Conservation (phyloP, 805 yeast genomes). For the Suhomyces kilbournensis region DNA sequence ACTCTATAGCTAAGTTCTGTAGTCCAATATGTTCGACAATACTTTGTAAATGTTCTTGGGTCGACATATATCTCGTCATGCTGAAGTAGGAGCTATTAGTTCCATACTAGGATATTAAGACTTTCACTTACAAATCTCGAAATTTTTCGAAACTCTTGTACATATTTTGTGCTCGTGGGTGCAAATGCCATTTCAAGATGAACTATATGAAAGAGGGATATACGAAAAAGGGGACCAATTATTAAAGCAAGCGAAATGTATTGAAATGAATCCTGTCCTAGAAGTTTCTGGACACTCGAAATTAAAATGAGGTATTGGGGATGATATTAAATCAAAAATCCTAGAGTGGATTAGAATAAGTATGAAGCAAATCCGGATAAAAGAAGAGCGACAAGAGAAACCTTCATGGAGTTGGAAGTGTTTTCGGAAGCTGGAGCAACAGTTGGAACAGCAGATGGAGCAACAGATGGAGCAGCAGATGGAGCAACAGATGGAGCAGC, state of each 20-base stretch:
- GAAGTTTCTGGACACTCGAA: background rate
- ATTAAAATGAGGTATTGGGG: background rate
- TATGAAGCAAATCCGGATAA: background rate
- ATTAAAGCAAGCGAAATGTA: background rate
- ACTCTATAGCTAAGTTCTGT: background rate
- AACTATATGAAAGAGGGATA: background rate
- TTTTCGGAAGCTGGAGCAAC: slow-evolving; percentile 9
- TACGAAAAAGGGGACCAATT: background rate
- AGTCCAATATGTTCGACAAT: background rate
- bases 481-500: background rate
- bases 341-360: background rate
- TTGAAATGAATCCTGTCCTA: background rate
- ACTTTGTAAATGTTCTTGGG: background rate
- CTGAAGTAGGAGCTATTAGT: background rate
- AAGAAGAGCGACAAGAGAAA: background rate
- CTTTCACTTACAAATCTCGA: background rate
- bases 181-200: background rate
- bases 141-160: background rate
- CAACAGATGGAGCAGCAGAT: background rate
- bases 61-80: background rate
- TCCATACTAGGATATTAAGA: background rate
- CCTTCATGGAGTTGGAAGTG: background rate
- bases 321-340: background rate
- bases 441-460: slow-evolving; percentile 9
- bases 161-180: background rate